A percentile compares a stretch with the other conserved stretches of the same genome.
Evolutionary conservation across 495 filamentous ascomycete species (phyloP).

Genomic region (Sordaria brevicollis): DNA sequence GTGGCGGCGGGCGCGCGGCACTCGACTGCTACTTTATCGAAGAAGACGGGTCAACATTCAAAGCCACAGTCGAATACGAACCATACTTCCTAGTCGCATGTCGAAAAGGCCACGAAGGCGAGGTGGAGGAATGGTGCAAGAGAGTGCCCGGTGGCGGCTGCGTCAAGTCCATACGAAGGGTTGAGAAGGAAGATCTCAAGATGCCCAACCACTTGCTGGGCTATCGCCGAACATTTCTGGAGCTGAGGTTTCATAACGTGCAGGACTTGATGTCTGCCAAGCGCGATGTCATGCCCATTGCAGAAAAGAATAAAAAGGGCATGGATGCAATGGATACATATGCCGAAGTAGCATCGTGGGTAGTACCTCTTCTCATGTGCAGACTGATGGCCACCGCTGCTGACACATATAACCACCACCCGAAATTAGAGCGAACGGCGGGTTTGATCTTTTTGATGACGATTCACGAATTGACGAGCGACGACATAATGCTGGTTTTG

Average conservation of each 20-base stretch:
- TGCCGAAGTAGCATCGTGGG: conserved; percentile 84
- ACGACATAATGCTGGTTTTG: conserved; percentile 66
- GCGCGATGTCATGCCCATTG: conserved; percentile 76
- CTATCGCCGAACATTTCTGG: conserved; percentile 75
- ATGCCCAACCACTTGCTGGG: conserved; percentile 96
- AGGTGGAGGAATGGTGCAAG: conserved; percentile 93
- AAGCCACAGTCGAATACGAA: conserved; percentile 91
- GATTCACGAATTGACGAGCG: conserved; percentile 72
- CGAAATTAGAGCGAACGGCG: conserved; percentile 64
- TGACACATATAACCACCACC: conserved; percentile 14
- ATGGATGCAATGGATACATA: conserved; percentile 97
- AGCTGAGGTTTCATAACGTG: conserved; percentile 81
- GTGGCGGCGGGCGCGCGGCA: conserved; percentile 67
- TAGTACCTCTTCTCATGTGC: conserved; percentile 3
- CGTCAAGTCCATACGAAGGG: conserved; percentile 62
- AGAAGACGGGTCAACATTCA: conserved; percentile 87
- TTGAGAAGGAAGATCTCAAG: conserved; percentile 88
- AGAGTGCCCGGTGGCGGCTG: conserved; percentile 72
- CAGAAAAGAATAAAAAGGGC: conserved; percentile 91
- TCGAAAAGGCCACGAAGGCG: conserved; percentile 75
- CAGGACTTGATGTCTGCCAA: conserved; percentile 72
- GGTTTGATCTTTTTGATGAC: conserved; percentile 97
- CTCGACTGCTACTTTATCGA: conserved; percentile 97
- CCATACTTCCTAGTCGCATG: conserved; percentile 93
- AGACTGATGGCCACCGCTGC: not conserved